A percentile compares a stretch with the other conserved stretches of the same genome.
These are phyloP conservation scores for Antitrichia curtipendula DNA, from an alignment of 225 moss, liverwort and hornwort species.

Conservation along the genomic window DNA sequence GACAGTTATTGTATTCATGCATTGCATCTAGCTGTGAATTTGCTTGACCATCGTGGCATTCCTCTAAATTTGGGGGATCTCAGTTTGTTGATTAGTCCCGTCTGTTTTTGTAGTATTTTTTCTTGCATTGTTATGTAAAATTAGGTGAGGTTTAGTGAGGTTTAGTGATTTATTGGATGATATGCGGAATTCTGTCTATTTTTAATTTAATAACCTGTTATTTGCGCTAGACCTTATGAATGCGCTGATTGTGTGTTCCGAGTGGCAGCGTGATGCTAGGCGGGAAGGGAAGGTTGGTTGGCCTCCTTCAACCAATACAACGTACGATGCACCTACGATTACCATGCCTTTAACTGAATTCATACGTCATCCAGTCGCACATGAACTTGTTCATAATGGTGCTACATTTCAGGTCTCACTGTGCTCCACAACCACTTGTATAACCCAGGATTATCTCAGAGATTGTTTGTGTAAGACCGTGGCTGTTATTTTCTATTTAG, in stretches of 20 bases:
- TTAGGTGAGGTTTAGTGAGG: neutral
- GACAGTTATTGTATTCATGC: neutral
- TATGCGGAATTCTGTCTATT: neutral
- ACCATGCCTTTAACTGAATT: constrained; percentile 54
- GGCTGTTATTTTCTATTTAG: neutral
- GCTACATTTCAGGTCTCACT: constrained; percentile 56
- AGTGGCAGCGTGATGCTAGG: constrained; percentile 46
- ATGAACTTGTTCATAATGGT: constrained; percentile 66
- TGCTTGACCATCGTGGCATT: neutral
- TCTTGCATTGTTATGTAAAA: neutral
- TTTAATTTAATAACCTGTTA: neutral
- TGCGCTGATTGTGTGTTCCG: constrained; percentile 2
- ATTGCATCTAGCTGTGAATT: neutral
- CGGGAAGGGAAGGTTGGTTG: constrained; percentile 22
- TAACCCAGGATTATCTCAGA: neutral
- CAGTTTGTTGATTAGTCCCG: neutral
- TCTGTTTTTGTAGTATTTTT: neutral
- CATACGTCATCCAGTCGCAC: constrained; percentile 44
- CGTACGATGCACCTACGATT: constrained; percentile 51
- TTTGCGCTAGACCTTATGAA: neutral
- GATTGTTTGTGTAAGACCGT: neutral
- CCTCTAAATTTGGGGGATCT: neutral
- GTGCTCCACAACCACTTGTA: constrained; percentile 1
- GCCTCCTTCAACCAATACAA: constrained; percentile 28
- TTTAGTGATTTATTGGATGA: neutral